Base-by-base conservation (phyloP, 176 grass and related monocot species). In the Musa acuminata region DNA sequence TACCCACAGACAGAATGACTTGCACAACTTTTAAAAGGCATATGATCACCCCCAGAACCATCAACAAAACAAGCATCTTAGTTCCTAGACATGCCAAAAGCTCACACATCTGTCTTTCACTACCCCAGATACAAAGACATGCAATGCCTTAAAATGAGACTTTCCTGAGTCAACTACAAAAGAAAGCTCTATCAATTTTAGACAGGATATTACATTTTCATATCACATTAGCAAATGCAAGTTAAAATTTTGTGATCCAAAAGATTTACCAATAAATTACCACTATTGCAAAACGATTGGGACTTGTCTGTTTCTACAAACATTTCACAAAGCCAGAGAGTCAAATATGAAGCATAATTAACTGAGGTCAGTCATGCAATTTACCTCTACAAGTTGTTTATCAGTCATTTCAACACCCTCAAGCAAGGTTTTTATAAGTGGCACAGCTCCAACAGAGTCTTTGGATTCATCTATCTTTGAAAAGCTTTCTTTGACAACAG, bases 341-440 rank as follows among this genome's bases (percentile, higher is more conserved):
- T 3, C 35, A 6, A 16, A 25, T 13, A 70, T 2, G 51, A n/a
- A n/a, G n/a, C 19, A 17, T 69, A 69, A 7, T 1, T 23, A 65
- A 20, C 19, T 70, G 11, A 51, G 43, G 51, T 13, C 11, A 26
- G 23, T 26, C 1, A 51, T 70, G 48, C 1, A 8, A 20, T 11
- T 75, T 85, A 87, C 92, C 82, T 91, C 82, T 52, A 63, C 82
- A 22, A 96, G 82, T 87, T 96, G 92, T 66, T 96, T 96, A 9
- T 91, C 81, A 8, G 92, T 96, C 86, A 96, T 87, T 76, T 88
- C 83, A 68, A 88, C 83, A 81, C 85, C 91, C 58, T 86, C 91
- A 49, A 91, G 76, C 51, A 96, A 64, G 49, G 91, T 88, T 78
- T 86, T 88, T 43, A 95, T 69, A 17, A 88, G 70, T 50, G 78